Conservation (phyloP, 148 eudicot species). For the Silene conica region DNA sequence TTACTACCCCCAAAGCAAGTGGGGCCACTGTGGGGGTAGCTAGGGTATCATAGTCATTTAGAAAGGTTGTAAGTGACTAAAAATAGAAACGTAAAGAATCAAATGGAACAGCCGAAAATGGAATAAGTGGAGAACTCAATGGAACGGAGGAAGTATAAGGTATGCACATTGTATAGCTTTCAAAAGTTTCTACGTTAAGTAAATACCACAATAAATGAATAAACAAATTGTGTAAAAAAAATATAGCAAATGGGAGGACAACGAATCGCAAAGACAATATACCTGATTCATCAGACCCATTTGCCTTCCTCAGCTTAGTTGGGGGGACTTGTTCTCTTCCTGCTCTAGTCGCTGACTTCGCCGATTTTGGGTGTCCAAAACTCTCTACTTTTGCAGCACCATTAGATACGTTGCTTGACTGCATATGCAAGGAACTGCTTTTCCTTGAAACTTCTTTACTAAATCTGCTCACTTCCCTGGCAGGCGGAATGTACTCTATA, state of each 20-base stretch:
- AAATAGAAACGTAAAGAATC: no score
- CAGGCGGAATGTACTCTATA: constrained; percentile 15
- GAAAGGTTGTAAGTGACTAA: no score
- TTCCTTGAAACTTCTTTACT: constrained; percentile 30
- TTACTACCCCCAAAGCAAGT: no score
- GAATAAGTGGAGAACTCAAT: no score
- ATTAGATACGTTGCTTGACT: constrained; percentile 30
- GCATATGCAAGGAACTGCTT: constrained; percentile 29
- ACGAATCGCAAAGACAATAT: constrained; percentile 10
- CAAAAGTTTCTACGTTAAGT: no score
- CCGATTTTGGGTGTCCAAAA: constrained; percentile 38
- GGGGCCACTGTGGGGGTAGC: no score
- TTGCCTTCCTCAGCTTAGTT: constrained; percentile 38
- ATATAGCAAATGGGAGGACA: not conserved
- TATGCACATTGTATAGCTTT: no score
- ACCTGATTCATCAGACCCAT: constrained; percentile 46
- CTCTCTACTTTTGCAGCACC: constrained; percentile 31
- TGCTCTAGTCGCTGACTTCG: constrained; percentile 37
- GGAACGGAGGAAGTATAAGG: no score
- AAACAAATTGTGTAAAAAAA: no score
- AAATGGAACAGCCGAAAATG: no score
- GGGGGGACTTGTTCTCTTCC: constrained; percentile 44
- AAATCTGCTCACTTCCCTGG: constrained; percentile 21
- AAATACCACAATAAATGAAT: no score
- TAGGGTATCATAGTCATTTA: no score